These are phyloP conservation scores for Penicillium cosmopolitanum DNA, from an alignment of 495 filamentous ascomycete genomes.

Conservation along the genomic window DNA sequence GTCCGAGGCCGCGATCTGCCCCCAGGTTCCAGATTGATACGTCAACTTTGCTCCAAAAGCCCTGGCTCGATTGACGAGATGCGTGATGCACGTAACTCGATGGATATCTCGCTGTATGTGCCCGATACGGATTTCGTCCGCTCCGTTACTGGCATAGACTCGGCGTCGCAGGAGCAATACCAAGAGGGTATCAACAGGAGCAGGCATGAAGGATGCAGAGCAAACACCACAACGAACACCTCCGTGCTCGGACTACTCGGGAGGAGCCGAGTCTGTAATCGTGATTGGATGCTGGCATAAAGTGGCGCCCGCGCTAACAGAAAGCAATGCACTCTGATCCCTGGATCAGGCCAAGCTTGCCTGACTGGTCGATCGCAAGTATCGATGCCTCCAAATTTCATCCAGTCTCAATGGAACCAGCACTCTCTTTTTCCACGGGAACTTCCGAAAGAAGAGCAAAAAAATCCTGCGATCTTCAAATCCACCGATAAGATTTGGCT, in stretches of 20 bases:
- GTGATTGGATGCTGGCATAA: slow-evolving; percentile 4
- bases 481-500: slow-evolving; percentile 7
- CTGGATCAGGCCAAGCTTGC: not conserved
- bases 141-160: not conserved
- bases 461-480: slow-evolving; percentile 6
- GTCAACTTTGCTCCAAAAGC: slow-evolving; percentile 23
- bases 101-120: not conserved
- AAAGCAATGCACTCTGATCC: not conserved
- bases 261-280: slow-evolving; percentile 7
- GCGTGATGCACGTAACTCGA: not conserved
- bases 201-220: slow-evolving; percentile 1
- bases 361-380: slow-evolving; percentile 7
- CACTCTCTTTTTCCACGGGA: not conserved
- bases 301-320: slow-evolving; percentile 3
- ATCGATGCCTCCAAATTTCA: slow-evolving; percentile 2
- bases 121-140: not conserved
- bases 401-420: slow-evolving; percentile 3
- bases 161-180: not conserved
- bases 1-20: slow-evolving; percentile 23
- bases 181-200: not conserved
- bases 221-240: slow-evolving; percentile 10
- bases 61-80: not conserved
- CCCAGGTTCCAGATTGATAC: slow-evolving; percentile 24
- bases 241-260: slow-evolving; percentile 8
- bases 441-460: not conserved